Percentiles rank a stretch among this genome's conserved stretches.
Conservation (phyloP, 768 basidiomycete species). For the Dictyophora rubrovolvata region DNA sequence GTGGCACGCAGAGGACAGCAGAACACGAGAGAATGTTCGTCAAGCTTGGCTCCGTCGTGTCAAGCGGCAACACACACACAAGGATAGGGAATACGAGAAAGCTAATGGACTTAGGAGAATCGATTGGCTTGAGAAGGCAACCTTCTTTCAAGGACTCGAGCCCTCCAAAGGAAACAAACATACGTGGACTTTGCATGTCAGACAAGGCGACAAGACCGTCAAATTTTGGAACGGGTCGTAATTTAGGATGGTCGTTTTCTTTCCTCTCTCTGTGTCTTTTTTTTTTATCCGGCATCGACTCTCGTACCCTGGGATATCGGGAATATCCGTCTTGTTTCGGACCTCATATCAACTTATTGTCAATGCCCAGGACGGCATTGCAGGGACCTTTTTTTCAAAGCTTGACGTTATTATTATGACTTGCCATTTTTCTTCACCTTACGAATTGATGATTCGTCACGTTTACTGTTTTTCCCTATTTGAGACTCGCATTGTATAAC, state of each 20-base stretch:
- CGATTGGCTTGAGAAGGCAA: slow-evolving; percentile 10
- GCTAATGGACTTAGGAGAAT: slow-evolving; percentile 6
- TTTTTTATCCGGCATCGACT: not conserved
- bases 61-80: slow-evolving; percentile 4
- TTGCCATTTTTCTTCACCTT: not conserved
- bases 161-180: not conserved
- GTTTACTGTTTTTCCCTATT: not conserved
- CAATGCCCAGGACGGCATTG: not conserved
- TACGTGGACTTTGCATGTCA: slow-evolving; percentile 8
- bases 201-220: slow-evolving; percentile 7
- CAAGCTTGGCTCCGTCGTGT: slow-evolving; percentile 8
- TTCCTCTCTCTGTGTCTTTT: not conserved
- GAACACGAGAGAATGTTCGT: not conserved
- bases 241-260: not conserved
- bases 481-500: not conserved
- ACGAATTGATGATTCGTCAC: not conserved
- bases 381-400: not conserved
- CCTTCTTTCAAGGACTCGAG: slow-evolving; percentile 8
- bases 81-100: slow-evolving; percentile 4
- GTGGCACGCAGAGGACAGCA: slow-evolving; percentile 1
- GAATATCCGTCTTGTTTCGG: not conserved
- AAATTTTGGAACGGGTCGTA: slow-evolving; percentile 5
- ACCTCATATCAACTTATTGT: not conserved
- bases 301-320: not conserved
- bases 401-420: not conserved